Conservation (phyloP, 2,329 filamentous ascomycete genomes). For the Hypoxylon sp. region DNA sequence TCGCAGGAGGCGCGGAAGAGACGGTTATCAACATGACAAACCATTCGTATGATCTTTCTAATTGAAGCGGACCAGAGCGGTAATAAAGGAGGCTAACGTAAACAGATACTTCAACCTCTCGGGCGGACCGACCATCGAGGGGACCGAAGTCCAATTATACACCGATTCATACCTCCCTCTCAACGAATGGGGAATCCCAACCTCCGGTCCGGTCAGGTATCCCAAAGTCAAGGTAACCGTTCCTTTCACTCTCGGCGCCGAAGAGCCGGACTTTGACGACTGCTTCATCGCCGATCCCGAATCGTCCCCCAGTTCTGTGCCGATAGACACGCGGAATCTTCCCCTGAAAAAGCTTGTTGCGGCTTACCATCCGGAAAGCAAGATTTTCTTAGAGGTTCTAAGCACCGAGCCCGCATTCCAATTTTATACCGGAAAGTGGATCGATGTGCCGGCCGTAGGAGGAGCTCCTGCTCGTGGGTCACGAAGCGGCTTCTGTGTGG, state of each 20-base stretch:
- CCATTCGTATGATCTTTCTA: constrained; percentile 76
- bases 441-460: constrained; percentile 80
- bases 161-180: constrained; percentile 79
- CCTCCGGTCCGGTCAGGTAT: constrained; percentile 74
- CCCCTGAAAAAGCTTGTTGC: constrained; percentile 78
- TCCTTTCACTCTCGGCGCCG: constrained; percentile 79
- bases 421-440: constrained; percentile 92
- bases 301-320: constrained; percentile 69
- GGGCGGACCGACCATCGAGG: constrained; percentile 67
- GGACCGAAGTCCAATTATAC: constrained; percentile 76
- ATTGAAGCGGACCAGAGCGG: constrained; percentile 6
- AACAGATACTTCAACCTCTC: constrained; percentile 76
- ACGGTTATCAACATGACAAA: constrained; percentile 95
- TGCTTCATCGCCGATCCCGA: constrained; percentile 82
- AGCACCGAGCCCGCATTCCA: constrained; percentile 98
- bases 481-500: constrained; percentile 88
- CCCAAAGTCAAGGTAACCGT: constrained; percentile 75
- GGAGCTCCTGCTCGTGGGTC: constrained; percentile 74
- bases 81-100: constrained; percentile 13
- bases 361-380: constrained; percentile 80
- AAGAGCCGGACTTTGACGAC: constrained; percentile 85
- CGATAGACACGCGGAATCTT: constrained; percentile 74
- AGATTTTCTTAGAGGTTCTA: constrained; percentile 86
- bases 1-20: constrained; percentile 86
- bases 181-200: constrained; percentile 81